Evolutionary conservation across 2,329 filamentous ascomycete genomes (phyloP).

Genomic region (Ascochyta clinopodiicola): DNA sequence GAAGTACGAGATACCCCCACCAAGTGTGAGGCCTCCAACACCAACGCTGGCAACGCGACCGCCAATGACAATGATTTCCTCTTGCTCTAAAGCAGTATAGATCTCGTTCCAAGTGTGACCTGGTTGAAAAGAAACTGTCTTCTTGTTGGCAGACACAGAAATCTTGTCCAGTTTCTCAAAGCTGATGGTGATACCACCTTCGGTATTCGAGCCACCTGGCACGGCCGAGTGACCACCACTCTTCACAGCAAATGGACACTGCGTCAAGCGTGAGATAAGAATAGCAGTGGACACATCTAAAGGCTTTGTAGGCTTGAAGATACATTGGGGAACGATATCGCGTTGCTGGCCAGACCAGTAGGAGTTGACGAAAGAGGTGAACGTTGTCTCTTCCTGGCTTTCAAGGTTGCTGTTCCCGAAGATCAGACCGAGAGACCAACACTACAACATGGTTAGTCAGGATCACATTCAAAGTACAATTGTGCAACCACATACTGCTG

Average conservation of each 20-base stretch:
- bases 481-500: conserved; percentile 23
- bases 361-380: conserved; percentile 22
- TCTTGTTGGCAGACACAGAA: conserved; percentile 30
- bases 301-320: conserved; percentile 25
- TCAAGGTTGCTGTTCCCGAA: conserved; percentile 25
- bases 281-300: conserved; percentile 22
- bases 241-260: conserved; percentile 52
- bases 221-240: conserved; percentile 54
- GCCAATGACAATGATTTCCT: conserved; percentile 33
- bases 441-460: conserved; percentile 22
- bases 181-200: conserved; percentile 53
- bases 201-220: conserved; percentile 51
- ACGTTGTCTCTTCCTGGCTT: conserved; percentile 19
- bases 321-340: conserved; percentile 19
- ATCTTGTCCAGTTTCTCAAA: conserved; percentile 45
- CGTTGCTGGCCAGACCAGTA: conserved; percentile 28
- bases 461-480: too few species aligned
- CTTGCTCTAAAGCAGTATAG: conserved; percentile 34
- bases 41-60: conserved; percentile 34
- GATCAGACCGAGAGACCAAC: conserved; percentile 23
- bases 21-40: conserved; percentile 32
- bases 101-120: conserved; percentile 48
- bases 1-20: conserved; percentile 40
- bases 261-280: conserved; percentile 23
- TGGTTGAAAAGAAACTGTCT: conserved; percentile 37